Evolutionary conservation across 2,329 filamentous ascomycete species (phyloP), one percentile per base, ranked within the genome.

Genomic region (Monosporascus sp.): DNA sequence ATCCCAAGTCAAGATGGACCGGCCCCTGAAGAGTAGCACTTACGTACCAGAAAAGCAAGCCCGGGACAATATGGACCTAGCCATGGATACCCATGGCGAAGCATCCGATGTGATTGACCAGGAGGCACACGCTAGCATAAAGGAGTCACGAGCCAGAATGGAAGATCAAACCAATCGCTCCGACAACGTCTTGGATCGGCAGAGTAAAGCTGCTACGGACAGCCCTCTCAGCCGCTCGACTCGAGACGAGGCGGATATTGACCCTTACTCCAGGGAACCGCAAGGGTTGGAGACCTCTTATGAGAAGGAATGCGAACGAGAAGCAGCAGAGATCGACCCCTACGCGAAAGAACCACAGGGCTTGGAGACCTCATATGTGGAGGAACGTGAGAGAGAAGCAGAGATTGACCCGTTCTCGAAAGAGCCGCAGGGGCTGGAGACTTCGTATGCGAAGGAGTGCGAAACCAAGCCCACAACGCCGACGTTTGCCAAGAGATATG

Each of bases 211-310:
- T 58, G 17, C 57, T 61, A 49, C 52, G 59, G 17, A 57, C 58
- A 35, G 39, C 41, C 53, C 50, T 27, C 51, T 50, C 17, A 54
- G 50, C 49, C 54, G 52, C 39, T 48, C 49, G 11, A 39, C 48
- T 36, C 51, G 36, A 51, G 45, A 52, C 27, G 50, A 59, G 43
- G 54, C 56, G 36, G 61, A 67, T 50, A 54, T 57, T 47, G 74
- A 78, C 48, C 60, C 63, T 1, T 77, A 75, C 62, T 77, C 75
- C 15, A 74, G 68, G 35, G 65, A 71, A 36, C 73, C 77, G 0
- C 73, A 78, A 57, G 77, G 77, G 4, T 64, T 80, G 36, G 74
- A 81, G 57, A 75, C 71, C 7, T 75, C 73, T 39, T 80, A 75
- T 58, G 62, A 64, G 4, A 69, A 75, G 54, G 79, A 81, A 57